A percentile compares a stretch with the other conserved stretches of the same genome.
These are phyloP conservation scores for Laguncularia racemosa DNA, from an alignment of 345 rosid species.

Conservation along the genomic window DNA sequence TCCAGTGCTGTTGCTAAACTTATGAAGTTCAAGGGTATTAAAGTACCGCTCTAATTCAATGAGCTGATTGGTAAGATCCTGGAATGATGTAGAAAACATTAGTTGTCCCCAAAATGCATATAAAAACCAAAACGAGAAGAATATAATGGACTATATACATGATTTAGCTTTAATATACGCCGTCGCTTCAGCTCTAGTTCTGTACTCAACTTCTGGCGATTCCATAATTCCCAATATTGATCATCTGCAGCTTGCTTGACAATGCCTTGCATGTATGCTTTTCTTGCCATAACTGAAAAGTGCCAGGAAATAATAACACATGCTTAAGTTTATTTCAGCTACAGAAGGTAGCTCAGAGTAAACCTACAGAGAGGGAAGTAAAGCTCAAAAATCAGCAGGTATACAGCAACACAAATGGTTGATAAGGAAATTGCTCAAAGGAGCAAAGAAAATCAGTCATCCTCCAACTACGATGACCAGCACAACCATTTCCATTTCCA, in stretches of 20 bases:
- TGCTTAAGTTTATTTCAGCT: background rate
- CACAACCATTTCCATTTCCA: too few relatives aligned
- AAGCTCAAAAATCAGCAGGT: too few relatives aligned
- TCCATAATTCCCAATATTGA: conserved; percentile 86
- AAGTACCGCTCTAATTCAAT: conserved; percentile 87
- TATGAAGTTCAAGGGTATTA: conserved; percentile 74
- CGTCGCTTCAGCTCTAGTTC: conserved; percentile 79
- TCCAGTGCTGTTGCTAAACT: conserved; percentile 54
- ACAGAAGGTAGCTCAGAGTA: too few relatives aligned
- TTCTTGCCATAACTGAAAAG: conserved; percentile 73
- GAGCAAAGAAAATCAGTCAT: too few relatives aligned
- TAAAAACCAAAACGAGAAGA: background rate
- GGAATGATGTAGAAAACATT: conserved; percentile 18
- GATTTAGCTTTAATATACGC: conserved; percentile 52
- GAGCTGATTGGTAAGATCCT: conserved; percentile 82
- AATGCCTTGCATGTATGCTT: conserved; percentile 65
- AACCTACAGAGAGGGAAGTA: too few relatives aligned
- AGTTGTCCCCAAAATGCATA: background rate
- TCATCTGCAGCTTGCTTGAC: conserved; percentile 79
- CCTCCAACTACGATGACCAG: too few relatives aligned
- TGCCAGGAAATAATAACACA: conserved; percentile 11
- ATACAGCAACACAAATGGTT: too few relatives aligned
- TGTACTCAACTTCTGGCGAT: conserved; percentile 70
- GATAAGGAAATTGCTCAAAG: too few relatives aligned
- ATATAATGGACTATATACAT: conserved; percentile 26